Base-by-base conservation (phyloP, 495 filamentous ascomycete genomes). In the Xylaria nigripes region DNA sequence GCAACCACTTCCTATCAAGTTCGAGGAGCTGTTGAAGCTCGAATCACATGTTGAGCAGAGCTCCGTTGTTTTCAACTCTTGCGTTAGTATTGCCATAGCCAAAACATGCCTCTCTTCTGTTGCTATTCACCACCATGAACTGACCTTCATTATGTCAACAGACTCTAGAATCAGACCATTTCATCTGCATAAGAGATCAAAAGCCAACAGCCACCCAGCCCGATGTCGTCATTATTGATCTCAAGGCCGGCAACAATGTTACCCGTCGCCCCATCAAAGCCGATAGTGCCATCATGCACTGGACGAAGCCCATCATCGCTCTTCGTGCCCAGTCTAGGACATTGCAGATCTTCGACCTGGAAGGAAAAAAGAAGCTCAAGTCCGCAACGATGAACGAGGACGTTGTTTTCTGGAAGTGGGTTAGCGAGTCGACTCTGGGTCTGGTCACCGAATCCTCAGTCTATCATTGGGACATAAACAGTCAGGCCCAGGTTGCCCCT, bases 271-370 rank as follows among this genome's bases (percentile, higher is more conserved):
- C 91, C 8, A 99, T 99, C 78, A 97, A 96, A 75, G 94, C 93
- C 61, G 93, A 99, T 76, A 96, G 90, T 82, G 94, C 93, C 56
- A 96, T 99, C 67, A 96, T 99, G 93, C 93, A 99, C 81, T 96
- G 90, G 89, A 81, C 76, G 61, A 85, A 85, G 67, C 89, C 93
- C 68, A 91, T 97, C 70, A 97, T 99, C 67, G 93, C 94, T 42
- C 81, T 99, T 55, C 92, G 90, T 70, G 94, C 93, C 29, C 88
- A 94, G 64, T 80, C 81, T 46, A 81, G 90, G 55, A 97, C 94
- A 54, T 82, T 99, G 36, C 93, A 99, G 74, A 95, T 99, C 62
- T 99, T 99, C 74, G 90, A 99, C 70, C 79, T 99, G 48, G 80
- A 79, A 45, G 80, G 81, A 50, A 96, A 96, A 72, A 76, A 83